These are phyloP conservation scores for Trichoderma sp. DNA, from an alignment of 2,329 filamentous ascomycete genomes.

Conservation along the genomic window DNA sequence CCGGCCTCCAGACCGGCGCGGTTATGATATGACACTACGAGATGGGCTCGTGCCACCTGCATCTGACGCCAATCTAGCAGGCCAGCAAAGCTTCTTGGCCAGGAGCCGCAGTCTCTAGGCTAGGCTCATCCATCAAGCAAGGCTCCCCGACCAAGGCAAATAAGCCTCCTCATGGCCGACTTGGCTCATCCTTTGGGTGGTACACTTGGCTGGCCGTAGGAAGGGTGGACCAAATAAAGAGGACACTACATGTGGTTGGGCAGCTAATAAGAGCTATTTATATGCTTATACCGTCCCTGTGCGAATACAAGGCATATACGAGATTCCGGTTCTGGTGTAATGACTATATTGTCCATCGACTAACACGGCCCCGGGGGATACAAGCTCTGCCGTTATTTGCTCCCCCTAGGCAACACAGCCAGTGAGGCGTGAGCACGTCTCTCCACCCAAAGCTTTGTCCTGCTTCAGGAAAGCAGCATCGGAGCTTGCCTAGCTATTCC, in stretches of 20 bases:
- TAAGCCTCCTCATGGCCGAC: conserved; percentile 1
- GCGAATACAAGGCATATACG: background rate
- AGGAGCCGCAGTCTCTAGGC: conserved; percentile 15
- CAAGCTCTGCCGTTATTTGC: background rate
- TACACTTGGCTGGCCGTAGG: background rate
- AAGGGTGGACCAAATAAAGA: background rate
- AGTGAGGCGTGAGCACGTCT: background rate
- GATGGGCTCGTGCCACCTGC: conserved; percentile 3
- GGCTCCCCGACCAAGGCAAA: conserved; percentile 6
- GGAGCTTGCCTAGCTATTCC: background rate
- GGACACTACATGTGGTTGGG: background rate
- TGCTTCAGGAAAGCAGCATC: background rate
- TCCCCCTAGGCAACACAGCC: background rate
- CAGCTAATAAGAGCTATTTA: background rate
- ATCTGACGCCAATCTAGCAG: background rate
- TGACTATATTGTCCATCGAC: background rate
- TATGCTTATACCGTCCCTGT: too few relatives aligned
- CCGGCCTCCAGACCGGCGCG: background rate
- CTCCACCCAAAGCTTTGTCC: background rate
- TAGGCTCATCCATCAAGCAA: conserved; percentile 17
- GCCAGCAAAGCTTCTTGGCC: conserved; percentile 1
- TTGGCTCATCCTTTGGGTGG: background rate
- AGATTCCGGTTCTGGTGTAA: background rate
- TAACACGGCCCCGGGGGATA: background rate
- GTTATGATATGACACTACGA: conserved; percentile 10